Conservation (phyloP, 257 asterid species). For the Petunia secreta region DNA sequence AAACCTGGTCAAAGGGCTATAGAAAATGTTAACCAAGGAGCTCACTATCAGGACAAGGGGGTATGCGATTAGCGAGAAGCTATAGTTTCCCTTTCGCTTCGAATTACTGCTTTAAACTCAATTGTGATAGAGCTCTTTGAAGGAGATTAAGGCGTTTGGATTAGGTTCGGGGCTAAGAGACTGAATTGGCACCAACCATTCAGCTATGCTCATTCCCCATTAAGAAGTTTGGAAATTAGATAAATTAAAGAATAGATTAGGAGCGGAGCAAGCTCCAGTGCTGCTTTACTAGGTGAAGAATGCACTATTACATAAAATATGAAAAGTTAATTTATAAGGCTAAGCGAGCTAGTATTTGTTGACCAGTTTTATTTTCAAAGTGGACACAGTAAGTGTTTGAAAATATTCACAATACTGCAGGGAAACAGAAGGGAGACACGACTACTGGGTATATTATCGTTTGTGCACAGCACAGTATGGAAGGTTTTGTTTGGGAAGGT, state of each 20-base stretch:
- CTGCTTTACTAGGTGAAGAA: background rate
- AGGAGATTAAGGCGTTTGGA: too few species aligned
- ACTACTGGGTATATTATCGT: constrained; percentile 79
- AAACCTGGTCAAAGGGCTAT: too few species aligned
- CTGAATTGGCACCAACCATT: background rate
- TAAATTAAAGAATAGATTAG: background rate
- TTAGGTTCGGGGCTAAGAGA: background rate
- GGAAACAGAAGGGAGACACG: constrained; percentile 92
- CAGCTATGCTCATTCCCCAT: background rate
- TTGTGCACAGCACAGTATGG: constrained; percentile 94
- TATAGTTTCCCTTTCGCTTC: too few species aligned
- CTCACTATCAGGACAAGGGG: too few species aligned
- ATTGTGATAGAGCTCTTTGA: too few species aligned
- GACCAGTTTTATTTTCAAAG: constrained; percentile 1
- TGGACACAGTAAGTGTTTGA: background rate
- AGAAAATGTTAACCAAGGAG: too few species aligned
- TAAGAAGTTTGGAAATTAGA: background rate
- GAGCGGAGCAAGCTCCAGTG: background rate
- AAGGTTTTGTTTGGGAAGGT: constrained; percentile 93
- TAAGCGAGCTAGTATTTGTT: background rate
- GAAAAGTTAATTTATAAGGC: background rate
- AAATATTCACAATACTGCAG: constrained; percentile 41
- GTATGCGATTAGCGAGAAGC: too few species aligned
- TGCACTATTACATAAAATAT: background rate
- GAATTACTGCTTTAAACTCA: too few species aligned